phyloP scores from a whole-genome alignment of 306 rosid genomes.

The Betula pendula region DNA sequence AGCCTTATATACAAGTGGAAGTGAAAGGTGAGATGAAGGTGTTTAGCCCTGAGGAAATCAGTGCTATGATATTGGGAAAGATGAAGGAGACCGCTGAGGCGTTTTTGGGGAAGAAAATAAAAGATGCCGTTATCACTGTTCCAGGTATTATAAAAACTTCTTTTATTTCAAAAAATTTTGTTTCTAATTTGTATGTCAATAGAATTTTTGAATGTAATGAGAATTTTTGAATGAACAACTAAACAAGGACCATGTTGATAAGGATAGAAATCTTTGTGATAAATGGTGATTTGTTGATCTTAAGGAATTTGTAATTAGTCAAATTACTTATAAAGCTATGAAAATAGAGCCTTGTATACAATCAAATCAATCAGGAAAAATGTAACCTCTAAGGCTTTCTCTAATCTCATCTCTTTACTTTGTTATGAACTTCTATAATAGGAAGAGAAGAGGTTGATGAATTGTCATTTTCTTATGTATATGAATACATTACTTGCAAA shows the following conservation, averaged over 20 bases:
- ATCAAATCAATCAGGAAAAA: too few species aligned
- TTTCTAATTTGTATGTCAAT: too few species aligned
- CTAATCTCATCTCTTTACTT: too few species aligned
- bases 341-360: too few species aligned
- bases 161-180: neutral
- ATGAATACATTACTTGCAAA: neutral
- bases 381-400: too few species aligned
- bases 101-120: conserved; percentile 52
- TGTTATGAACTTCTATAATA: neutral
- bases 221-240: neutral
- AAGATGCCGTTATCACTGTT: conserved; percentile 51
- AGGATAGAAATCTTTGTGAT: too few species aligned
- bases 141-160: conserved; percentile 35
- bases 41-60: conserved; percentile 62
- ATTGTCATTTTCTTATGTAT: neutral
- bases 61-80: conserved; percentile 53
- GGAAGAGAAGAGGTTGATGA: neutral
- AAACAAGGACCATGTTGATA: neutral
- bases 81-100: conserved; percentile 63
- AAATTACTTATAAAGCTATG: too few species aligned
- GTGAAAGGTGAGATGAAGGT: conserved; percentile 56
- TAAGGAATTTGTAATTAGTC: neutral
- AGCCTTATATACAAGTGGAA: conserved; percentile 51
- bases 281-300: neutral
- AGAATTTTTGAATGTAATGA: too few species aligned